These are phyloP conservation scores for Nicotiana sylvestris DNA, from an alignment of 257 asterid genomes.

Conservation along the genomic window DNA sequence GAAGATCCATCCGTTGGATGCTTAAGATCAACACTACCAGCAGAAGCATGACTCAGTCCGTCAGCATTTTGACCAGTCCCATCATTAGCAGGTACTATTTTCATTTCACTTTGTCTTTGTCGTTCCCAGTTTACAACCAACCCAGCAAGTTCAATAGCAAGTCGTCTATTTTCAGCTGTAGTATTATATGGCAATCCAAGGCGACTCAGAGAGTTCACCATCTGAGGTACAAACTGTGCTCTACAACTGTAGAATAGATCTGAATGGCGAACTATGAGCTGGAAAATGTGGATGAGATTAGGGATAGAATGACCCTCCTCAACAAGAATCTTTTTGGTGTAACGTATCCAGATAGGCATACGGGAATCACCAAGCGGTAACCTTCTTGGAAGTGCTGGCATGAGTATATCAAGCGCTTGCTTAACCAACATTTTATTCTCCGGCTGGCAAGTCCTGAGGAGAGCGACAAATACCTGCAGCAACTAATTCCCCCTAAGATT, in stretches of 20 bases:
- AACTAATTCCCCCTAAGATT: conserved; percentile 8
- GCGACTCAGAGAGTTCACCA: conserved; percentile 98
- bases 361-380: conserved; percentile 98
- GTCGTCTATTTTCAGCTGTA: conserved; percentile 97
- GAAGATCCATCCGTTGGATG: conserved; percentile 73
- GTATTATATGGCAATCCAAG: conserved; percentile 97
- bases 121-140: conserved; percentile 98
- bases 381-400: conserved; percentile 99
- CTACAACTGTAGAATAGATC: conserved; percentile 99
- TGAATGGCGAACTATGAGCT: conserved; percentile 98
- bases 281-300: conserved; percentile 96
- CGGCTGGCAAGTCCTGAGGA: conserved; percentile 96
- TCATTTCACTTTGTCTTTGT: conserved; percentile 85
- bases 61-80: conserved; percentile 52
- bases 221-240: conserved; percentile 99
- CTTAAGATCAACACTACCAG: conserved; percentile 53
- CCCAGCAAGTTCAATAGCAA: conserved; percentile 99
- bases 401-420: conserved; percentile 97
- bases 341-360: conserved; percentile 99
- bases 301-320: conserved; percentile 99
- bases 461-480: conserved; percentile 95
- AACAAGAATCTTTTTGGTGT: conserved; percentile 93
- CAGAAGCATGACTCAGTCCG: conserved; percentile 43
- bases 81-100: conserved; percentile 56
- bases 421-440: conserved; percentile 95